These are phyloP conservation scores for Henckelia pumila DNA, from an alignment of 257 asterid species.

Conservation along the genomic window DNA sequence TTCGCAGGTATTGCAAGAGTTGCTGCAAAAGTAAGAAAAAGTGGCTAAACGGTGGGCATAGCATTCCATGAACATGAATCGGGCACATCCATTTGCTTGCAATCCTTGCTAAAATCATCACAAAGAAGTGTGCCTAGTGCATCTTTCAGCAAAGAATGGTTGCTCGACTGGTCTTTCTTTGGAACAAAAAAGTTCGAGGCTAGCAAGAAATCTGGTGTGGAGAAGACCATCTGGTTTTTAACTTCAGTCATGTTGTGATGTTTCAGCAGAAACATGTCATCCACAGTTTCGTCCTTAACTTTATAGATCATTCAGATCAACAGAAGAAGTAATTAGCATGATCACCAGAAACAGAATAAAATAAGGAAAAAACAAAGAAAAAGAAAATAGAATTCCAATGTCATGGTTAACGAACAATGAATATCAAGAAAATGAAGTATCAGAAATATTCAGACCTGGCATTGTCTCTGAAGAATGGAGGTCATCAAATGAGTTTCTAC, in stretches of 20 bases:
- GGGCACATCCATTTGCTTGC: slow-evolving; percentile 21
- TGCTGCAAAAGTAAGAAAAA: neutral
- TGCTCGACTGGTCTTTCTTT: slow-evolving; percentile 8
- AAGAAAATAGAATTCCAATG: neutral
- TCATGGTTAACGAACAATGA: neutral
- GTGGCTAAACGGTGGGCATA: slow-evolving; percentile 12
- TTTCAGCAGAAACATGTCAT: slow-evolving; percentile 29
- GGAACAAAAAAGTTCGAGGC: slow-evolving; percentile 29
- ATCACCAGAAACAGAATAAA: neutral
- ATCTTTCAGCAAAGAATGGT: slow-evolving; percentile 29
- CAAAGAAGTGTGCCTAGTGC: slow-evolving; percentile 38
- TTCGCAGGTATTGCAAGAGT: neutral
- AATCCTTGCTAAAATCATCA: slow-evolving; percentile 36
- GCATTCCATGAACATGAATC: slow-evolving; percentile 26
- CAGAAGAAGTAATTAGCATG: slow-evolving; percentile 22
- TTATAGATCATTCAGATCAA: slow-evolving; percentile 44
- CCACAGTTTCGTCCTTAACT: slow-evolving; percentile 34
- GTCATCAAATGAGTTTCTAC: slow-evolving; percentile 45
- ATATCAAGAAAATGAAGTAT: neutral
- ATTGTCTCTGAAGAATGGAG: slow-evolving; percentile 26
- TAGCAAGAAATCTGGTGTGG: slow-evolving; percentile 35
- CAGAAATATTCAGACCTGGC: slow-evolving; percentile 36
- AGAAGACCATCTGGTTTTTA: slow-evolving; percentile 28
- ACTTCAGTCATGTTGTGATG: slow-evolving; percentile 28
- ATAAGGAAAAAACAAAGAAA: neutral